Evolutionary conservation across 768 basidiomycete species (phyloP), one percentile per base, ranked within the genome.

Genomic region (Hypsizygus marmoreus): DNA sequence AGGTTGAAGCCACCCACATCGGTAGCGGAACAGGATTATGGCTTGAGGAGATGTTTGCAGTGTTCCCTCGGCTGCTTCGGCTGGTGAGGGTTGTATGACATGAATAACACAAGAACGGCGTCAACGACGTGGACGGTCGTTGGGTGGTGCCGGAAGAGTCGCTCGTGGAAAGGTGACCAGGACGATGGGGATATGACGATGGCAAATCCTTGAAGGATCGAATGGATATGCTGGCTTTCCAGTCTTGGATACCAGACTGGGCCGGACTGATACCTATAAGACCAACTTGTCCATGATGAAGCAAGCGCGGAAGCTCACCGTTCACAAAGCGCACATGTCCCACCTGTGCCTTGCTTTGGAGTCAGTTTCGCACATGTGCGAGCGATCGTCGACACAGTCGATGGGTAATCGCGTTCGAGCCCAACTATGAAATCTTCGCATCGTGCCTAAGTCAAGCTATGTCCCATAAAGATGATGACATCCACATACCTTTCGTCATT

Each of bases 351-450:
- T 42, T 76, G 67, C 60, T 86, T 91, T 0, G 91, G 81, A 7
- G 81, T 75, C 20, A 93, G 65, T 64, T 93, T 93, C 4, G 75
- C 82, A 56, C 87, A 89, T 1, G 91, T 92, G 26, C 86, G 79
- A 17, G 82, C 82, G 39, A 93, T 87, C 0, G 91, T 82, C 6
- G 88, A 91, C 9, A 92, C 91, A 0, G 91, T 93, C 0, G 90
- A 89, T 3, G 91, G 91, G 61, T 86, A 93, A 61, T 91, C 84
- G 40, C 76, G 80, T 64, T 93, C 91, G 22, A 93, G 60, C 2
- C 88, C 84, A 14, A 86, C 65, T 45, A 93, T 88, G 55, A 92
- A 93, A 60, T 84, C 91, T 91, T 45, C 9, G 9, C 28, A 37
- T 29, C 12, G 22, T 36, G 17, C 39, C 43, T 26, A 43, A 13